Base-by-base conservation (phyloP, 1,284 basidiomycete species). In the Boletus sp. region DNA sequence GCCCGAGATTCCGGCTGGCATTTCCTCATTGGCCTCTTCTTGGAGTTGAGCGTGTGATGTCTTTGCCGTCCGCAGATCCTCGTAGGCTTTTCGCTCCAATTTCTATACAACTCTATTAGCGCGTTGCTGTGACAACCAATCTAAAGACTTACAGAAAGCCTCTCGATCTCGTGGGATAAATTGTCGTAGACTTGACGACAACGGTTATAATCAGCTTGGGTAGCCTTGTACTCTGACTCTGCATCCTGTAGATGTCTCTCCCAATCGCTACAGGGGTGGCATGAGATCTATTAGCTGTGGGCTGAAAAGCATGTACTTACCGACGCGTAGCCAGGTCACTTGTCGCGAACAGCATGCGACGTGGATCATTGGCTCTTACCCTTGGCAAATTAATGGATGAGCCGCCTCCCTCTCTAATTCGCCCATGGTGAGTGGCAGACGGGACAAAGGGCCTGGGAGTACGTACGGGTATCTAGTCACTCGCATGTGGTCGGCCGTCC, bases 1-100 rank as follows among this genome's bases (percentile, higher is more conserved):
- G 5, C 77, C 81, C 19, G 80, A 75, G 14, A 93, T 75, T 57
- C 81, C 82, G 13, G 78, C 80, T 2, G 91, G 88, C 57, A 87
- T 72, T 26, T 86, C 84, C 40, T 90, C 84, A 48, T 85, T 84
- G 17, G 81, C 75, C 56, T 88, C 84, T 20, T 81, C 72, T 50
- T 77, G 72, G 9, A 82, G 58, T 6, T 66, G 59, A n/a, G 63
- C 58, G 26, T 75, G 68, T 7, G 58, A 49, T 10, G 57, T 44
- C 59, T 69, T 74, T 17, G 66, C 56, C 13, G 41, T 49, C 49
- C 54, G 59, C 22, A 70, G 54, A 23, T 58, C 57, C 17, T 67
- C 61, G 9, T 63, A 50, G 19, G 65, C 47, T 12, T 20, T 29
- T 33, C 56, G 62, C 36, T 63, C 64, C 41, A 50, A 58, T 6